phyloP scores from a whole-genome alignment of 2,329 filamentous ascomycete species.

The Trichophyton simii region DNA sequence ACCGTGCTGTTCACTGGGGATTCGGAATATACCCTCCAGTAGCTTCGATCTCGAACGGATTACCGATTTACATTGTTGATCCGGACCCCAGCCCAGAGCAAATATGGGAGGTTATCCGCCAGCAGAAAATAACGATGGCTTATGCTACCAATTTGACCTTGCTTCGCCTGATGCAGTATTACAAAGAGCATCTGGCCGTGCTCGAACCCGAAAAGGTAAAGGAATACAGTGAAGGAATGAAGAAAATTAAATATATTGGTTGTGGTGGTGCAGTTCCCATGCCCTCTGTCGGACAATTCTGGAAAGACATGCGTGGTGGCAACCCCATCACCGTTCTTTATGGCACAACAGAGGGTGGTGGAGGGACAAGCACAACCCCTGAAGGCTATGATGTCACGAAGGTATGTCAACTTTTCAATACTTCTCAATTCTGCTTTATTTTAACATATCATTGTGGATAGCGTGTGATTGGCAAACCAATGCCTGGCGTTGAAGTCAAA shows the following conservation, averaged over 20 bases:
- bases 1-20: constrained; percentile 7
- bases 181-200: constrained; percentile 6
- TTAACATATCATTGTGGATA: not conserved
- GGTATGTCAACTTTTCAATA: not conserved
- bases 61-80: constrained; percentile 1
- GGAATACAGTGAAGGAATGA: constrained; percentile 5
- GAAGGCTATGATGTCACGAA: not conserved
- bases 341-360: constrained; percentile 3
- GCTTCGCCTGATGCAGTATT: constrained; percentile 9
- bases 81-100: not conserved
- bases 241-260: not conserved
- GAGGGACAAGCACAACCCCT: not conserved
- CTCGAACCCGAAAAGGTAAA: constrained; percentile 1
- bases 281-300: constrained; percentile 1
- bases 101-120: constrained; percentile 1
- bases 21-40: constrained; percentile 3
- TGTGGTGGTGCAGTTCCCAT: constrained; percentile 2
- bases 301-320: not conserved
- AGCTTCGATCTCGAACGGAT: not conserved
- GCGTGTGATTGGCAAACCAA: constrained; percentile 9
- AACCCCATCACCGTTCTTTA: not conserved
- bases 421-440: not conserved
- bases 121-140: not conserved
- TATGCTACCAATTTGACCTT: not conserved
- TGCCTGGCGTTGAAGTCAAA: constrained; percentile 3